phyloP scores from a whole-genome alignment of 306 rosid genomes.

The Ormosia emarginata region DNA sequence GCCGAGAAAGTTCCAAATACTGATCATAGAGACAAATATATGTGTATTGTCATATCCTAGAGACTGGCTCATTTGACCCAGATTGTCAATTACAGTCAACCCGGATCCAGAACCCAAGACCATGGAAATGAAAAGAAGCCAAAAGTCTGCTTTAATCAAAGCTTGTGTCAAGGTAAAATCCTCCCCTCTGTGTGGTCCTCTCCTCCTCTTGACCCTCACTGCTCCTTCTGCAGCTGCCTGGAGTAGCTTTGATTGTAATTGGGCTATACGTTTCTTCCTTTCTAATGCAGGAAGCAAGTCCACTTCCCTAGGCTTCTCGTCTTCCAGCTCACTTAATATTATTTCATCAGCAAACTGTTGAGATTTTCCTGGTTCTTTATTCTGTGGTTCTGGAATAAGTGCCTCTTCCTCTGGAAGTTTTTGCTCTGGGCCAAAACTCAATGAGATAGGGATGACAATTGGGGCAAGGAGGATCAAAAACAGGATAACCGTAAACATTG shows the following conservation, averaged over 20 bases:
- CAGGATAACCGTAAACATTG: conserved; percentile 48
- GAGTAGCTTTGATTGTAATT: conserved; percentile 37
- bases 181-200: conserved; percentile 84
- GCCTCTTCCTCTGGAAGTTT: conserved; percentile 58
- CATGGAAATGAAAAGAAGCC: conserved; percentile 87
- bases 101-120: conserved; percentile 90
- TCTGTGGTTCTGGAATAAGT: conserved; percentile 42
- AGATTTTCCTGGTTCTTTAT: conserved; percentile 42
- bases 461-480: conserved; percentile 58
- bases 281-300: conserved; percentile 48
- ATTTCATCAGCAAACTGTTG: conserved; percentile 44
- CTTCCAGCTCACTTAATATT: conserved; percentile 56
- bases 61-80: conserved; percentile 87
- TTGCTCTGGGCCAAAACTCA: conserved; percentile 35
- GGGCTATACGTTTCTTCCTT: conserved; percentile 47
- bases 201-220: conserved; percentile 80
- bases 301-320: conserved; percentile 51
- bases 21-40: conserved; percentile 82
- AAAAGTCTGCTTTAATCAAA: conserved; percentile 82
- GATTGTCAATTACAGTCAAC: conserved; percentile 83
- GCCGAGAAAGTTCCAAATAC: conserved; percentile 97
- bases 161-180: conserved; percentile 91
- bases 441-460: conserved; percentile 58
- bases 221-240: conserved; percentile 83
- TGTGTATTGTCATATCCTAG: conserved; percentile 61